Evolutionary conservation across 352 stramenopile species (phyloP).

Genomic region (Globisporangium camurandrum): DNA sequence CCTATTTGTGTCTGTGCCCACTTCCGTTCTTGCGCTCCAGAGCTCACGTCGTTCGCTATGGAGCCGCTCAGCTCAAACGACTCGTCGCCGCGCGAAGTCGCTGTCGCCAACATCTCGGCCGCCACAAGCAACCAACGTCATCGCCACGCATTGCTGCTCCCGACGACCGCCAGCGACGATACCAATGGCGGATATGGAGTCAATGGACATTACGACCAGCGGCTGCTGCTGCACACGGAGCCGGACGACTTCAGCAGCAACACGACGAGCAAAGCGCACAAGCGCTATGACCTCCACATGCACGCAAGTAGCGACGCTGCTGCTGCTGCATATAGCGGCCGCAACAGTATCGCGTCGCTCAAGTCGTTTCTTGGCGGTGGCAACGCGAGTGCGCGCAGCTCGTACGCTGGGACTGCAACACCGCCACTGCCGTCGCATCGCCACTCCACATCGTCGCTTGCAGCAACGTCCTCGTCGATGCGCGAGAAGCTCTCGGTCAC

Average conservation of each 20-base stretch:
- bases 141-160: background rate
- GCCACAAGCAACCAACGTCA: background rate
- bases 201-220: no score
- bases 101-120: background rate
- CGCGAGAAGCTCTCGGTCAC: conserved; percentile 45
- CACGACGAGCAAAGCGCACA: background rate
- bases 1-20: background rate
- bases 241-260: background rate
- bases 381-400: background rate
- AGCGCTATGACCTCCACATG: background rate
- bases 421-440: background rate
- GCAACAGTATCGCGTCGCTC: background rate
- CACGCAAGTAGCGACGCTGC: background rate
- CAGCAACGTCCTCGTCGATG: background rate
- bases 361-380: background rate
- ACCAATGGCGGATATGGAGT: no score
- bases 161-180: background rate
- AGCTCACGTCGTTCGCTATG: background rate
- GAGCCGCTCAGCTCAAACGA: background rate
- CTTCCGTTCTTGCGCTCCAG: background rate
- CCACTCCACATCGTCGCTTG: background rate
- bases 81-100: background rate
- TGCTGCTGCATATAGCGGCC: background rate
- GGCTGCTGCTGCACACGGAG: conserved; percentile 1
- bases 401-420: background rate